Evolutionary conservation across 306 rosid genomes (phyloP), one percentile per base, ranked within the genome.

Genomic region (Fragaria ananassa): DNA sequence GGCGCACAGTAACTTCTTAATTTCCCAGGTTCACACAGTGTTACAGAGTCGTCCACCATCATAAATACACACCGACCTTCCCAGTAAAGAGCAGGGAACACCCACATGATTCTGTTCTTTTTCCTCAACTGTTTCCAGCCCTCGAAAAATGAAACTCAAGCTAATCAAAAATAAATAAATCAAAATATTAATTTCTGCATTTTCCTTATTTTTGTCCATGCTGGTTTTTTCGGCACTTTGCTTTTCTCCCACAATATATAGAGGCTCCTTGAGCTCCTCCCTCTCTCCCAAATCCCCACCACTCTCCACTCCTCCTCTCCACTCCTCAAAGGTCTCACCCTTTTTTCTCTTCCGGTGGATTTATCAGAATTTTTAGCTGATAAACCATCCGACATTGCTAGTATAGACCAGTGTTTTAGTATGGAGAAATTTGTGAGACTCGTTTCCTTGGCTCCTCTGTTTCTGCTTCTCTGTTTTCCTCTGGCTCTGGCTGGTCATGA

Each of bases 41-140:
- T 60, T 31, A 74, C 83, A 47, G 53, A 47, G 19, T 47, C 17
- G 1, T 46, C 53, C 53, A 56, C 14, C 11, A 10, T 10, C 81
- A 86, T 85, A 81, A 87, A 80, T 76, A 83, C 87, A 66, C 96
- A 85, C 91, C 94, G 94, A 91, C 97, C 84, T 74, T 56, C 68
- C 78, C 82, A 71, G 85, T 75, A 75, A 54, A 83, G 78, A 44
- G 76, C 51, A 71, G 71, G 81, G 78, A 72, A 81, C 77, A 29
- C 74, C 79, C 97, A 91, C 98, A 88, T 92, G 97, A 57, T 79
- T 63, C 87, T 88, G 90, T 85, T 88, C 88, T 82, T 77, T 82
- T 78, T 82, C 80, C 81, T 60, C 80, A 69, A 78, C 81, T 81
- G 85, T 82, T 84, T 86, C 44, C 72, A 71, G 73, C 82, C 82